Percentiles rank a stretch among this genome's conserved stretches.
These are phyloP conservation scores for Ziziphus jujuba DNA, from an alignment of 306 rosid species.

Conservation along the genomic window DNA sequence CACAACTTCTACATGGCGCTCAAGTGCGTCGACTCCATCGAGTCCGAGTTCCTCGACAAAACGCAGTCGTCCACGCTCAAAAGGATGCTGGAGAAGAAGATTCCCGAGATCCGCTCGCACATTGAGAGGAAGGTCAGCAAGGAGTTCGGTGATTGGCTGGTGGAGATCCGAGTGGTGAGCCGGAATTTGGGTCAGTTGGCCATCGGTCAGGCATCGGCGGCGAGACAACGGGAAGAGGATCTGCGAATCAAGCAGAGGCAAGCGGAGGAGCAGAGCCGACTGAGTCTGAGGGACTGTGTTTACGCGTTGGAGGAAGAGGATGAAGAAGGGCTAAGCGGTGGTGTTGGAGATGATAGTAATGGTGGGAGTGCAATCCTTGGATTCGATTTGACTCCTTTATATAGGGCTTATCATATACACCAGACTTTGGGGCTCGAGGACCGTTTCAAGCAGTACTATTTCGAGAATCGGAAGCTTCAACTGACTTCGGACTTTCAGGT, in stretches of 20 bases:
- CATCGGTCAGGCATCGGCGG: constrained; percentile 89
- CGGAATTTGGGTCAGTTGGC: constrained; percentile 93
- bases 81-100: constrained; percentile 89
- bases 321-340: constrained; percentile 60
- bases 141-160: constrained; percentile 96
- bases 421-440: constrained; percentile 94
- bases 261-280: constrained; percentile 99
- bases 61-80: constrained; percentile 78
- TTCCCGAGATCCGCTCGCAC: constrained; percentile 86
- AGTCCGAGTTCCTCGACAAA: constrained; percentile 56
- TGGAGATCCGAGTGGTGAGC: constrained; percentile 90
- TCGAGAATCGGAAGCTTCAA: constrained; percentile 91
- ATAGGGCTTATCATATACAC: constrained; percentile 78
- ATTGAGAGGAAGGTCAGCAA: constrained; percentile 88
- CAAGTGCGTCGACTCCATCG: constrained; percentile 75
- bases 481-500: constrained; percentile 98
- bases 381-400: constrained; percentile 89
- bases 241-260: constrained; percentile 96
- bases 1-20: constrained; percentile 91
- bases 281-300: constrained; percentile 86
- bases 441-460: constrained; percentile 86
- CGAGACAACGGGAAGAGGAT: constrained; percentile 97
- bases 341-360: constrained; percentile 42
- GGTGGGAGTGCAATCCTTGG: constrained; percentile 61
- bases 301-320: constrained; percentile 90